Evolutionary conservation across 768 basidiomycete species (phyloP).

Genomic region (Phaeotremella skinneri): DNA sequence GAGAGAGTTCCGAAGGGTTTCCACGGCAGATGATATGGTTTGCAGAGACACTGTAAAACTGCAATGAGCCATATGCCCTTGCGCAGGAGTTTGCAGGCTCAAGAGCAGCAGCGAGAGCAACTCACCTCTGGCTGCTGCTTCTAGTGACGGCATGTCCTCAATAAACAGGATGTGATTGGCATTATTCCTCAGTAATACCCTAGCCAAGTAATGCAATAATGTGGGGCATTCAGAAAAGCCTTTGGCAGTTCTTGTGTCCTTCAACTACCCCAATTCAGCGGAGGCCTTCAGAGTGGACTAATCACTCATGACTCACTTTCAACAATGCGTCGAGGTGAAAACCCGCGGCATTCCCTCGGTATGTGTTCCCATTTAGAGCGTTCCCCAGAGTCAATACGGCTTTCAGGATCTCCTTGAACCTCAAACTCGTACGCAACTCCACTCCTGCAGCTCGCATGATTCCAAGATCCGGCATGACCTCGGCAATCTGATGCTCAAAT

Average conservation of each 20-base stretch:
- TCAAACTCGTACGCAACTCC: constrained; percentile 60
- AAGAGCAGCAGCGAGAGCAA: background rate
- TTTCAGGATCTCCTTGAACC: constrained; percentile 71
- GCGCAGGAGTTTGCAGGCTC: background rate
- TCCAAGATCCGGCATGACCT: constrained; percentile 76
- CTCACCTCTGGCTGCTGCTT: constrained; percentile 77
- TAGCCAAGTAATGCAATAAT: constrained; percentile 84
- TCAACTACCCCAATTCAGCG: constrained; percentile 59
- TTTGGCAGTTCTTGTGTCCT: constrained; percentile 75
- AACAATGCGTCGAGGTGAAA: constrained; percentile 78
- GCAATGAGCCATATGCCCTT: background rate
- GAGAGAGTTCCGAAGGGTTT: constrained; percentile 61
- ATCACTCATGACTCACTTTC: constrained; percentile 60
- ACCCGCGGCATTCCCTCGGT: constrained; percentile 77
- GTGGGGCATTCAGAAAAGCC: constrained; percentile 73
- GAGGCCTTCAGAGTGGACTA: background rate
- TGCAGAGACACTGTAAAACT: constrained; percentile 67
- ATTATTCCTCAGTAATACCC: constrained; percentile 67
- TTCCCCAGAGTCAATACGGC: constrained; percentile 77
- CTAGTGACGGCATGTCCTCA: constrained; percentile 75
- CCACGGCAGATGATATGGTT: constrained; percentile 62
- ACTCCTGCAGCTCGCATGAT: constrained; percentile 67
- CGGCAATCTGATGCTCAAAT: constrained; percentile 76
- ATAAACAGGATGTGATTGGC: constrained; percentile 67
- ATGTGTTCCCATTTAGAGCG: constrained; percentile 72